phyloP scores from a whole-genome alignment of 129 eudicot species.

The Solidago caesia region DNA sequence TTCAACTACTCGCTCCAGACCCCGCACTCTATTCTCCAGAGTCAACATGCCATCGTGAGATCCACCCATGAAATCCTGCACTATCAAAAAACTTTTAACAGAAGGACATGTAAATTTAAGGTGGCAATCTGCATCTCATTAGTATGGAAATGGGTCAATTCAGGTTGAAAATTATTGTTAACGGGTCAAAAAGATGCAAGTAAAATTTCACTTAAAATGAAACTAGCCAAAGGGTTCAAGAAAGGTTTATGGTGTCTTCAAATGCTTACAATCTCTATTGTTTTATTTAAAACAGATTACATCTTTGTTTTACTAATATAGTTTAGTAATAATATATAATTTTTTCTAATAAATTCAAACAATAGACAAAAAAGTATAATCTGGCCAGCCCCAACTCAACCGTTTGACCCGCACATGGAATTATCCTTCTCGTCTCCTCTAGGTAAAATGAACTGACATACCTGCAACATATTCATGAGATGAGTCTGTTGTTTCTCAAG shows the following conservation, averaged over 20 bases:
- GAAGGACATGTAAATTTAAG: constrained; percentile 5
- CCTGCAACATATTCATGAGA: constrained; percentile 99
- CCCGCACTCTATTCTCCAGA: constrained; percentile 82
- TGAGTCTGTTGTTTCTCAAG: constrained; percentile 92
- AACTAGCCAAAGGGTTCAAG: not conserved
- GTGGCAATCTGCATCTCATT: constrained; percentile 12
- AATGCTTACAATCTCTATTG: not conserved
- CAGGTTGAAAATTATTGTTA: not conserved
- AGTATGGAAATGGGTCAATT: not conserved
- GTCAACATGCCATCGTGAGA: constrained; percentile 96
- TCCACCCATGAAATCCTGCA: constrained; percentile 98
- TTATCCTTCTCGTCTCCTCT: not conserved
- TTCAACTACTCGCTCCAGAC: constrained; percentile 93
- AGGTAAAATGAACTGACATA: constrained; percentile 17
- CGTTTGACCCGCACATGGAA: not conserved
- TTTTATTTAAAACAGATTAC: not conserved
- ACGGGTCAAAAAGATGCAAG: not conserved
- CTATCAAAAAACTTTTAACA: constrained; percentile 19
- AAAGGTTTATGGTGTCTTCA: not conserved
- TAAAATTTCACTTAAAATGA: not conserved
- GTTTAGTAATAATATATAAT: not conserved
- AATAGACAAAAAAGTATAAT: not conserved
- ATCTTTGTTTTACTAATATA: not conserved
- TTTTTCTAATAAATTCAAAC: not conserved
- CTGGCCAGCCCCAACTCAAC: not conserved